Conservation (phyloP, 768 basidiomycete genomes). For the Leucocoprinus sp. region DNA sequence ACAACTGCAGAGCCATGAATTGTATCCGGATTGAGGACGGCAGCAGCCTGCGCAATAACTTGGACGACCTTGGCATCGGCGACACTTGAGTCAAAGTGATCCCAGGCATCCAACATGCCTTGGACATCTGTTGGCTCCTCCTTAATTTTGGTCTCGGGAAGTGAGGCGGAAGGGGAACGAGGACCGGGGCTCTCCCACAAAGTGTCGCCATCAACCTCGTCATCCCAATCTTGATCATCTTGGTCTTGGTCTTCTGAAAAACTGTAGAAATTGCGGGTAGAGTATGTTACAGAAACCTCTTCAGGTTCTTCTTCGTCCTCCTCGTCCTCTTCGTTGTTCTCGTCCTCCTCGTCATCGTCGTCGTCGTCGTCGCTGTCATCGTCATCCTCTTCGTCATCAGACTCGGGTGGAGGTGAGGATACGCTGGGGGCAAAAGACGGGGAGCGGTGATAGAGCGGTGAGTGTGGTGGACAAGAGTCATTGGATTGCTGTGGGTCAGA, state of each 20-base stretch:
- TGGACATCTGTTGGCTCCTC: conserved; percentile 56
- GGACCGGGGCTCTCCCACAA: conserved; percentile 60
- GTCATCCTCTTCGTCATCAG: conserved; percentile 48
- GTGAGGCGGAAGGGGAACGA: conserved; percentile 45
- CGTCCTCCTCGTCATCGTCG: conserved; percentile 46
- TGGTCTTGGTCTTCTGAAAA: conserved; percentile 28
- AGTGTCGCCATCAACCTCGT: conserved; percentile 52
- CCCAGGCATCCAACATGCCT: conserved; percentile 64
- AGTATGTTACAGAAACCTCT: conserved; percentile 32
- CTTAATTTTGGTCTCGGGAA: conserved; percentile 37
- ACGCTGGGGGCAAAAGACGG: conserved; percentile 49
- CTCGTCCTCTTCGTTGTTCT: conserved; percentile 45
- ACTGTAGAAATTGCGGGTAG: conserved; percentile 17
- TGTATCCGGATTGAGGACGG: conserved; percentile 20
- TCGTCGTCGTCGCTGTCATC: conserved; percentile 44
- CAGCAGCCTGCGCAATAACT: conserved; percentile 31
- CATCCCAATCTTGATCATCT: conserved; percentile 41
- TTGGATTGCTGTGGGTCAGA: conserved; percentile 31
- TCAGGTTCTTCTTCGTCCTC: conserved; percentile 32
- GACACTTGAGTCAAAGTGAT: conserved; percentile 43
- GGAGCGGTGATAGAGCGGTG: conserved; percentile 39
- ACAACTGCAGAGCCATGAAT: conserved; percentile 3
- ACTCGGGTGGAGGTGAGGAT: conserved; percentile 68
- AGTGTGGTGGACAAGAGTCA: conserved; percentile 21
- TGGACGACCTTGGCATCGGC: conserved; percentile 37